Evolutionary conservation across 306 rosid species (phyloP).

Genomic region (Crotalaria pallida): DNA sequence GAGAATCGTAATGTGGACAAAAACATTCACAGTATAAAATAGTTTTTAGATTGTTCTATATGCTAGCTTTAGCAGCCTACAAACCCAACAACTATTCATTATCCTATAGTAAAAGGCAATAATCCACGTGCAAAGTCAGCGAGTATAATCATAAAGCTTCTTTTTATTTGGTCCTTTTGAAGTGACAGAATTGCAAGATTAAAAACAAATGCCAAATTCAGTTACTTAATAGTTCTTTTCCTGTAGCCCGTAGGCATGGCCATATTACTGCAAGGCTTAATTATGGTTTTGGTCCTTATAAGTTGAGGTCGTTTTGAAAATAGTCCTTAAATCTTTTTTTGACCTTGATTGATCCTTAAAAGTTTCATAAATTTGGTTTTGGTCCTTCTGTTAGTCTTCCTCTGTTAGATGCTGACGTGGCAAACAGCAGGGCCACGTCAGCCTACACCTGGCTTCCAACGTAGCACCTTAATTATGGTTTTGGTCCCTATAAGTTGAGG

Average conservation of each 20-base stretch:
- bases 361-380: too few species aligned
- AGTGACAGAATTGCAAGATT: slow-evolving; percentile 29
- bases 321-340: too few species aligned
- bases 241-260: slow-evolving; percentile 17
- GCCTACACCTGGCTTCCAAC: too few species aligned
- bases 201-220: background rate
- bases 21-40: slow-evolving; percentile 31
- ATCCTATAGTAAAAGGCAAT: slow-evolving; percentile 8
- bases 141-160: slow-evolving; percentile 33
- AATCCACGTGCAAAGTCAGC: slow-evolving; percentile 43
- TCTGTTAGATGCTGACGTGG: too few species aligned
- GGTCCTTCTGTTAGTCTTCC: too few species aligned
- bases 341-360: too few species aligned
- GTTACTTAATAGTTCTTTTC: slow-evolving; percentile 5
- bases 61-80: background rate
- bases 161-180: slow-evolving; percentile 23
- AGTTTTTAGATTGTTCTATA: slow-evolving; percentile 19
- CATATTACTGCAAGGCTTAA: too few species aligned
- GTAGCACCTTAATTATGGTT: too few species aligned
- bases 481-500: too few species aligned
- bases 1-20: slow-evolving; percentile 22
- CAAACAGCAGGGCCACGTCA: too few species aligned
- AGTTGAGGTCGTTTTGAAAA: too few species aligned
- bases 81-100: slow-evolving; percentile 27
- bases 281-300: too few species aligned